Conservation (phyloP, 1,284 basidiomycete genomes). For the Naganishia albida region DNA sequence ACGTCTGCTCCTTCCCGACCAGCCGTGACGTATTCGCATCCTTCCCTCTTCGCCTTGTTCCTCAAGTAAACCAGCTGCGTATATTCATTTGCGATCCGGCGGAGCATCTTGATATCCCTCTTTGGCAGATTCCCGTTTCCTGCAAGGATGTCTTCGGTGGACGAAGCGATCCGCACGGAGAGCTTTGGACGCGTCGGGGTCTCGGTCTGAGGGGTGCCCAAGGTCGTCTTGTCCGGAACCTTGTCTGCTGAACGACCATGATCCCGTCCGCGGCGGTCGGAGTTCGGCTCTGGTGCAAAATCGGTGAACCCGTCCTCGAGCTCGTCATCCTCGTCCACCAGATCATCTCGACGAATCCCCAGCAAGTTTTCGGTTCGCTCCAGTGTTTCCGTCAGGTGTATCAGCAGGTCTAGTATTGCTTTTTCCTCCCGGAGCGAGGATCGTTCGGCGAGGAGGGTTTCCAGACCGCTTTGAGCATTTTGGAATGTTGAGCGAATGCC, state of each 20-base stretch:
- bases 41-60: conserved; percentile 72
- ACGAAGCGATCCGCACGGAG: conserved; percentile 23
- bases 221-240: neutral
- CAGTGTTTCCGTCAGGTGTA: conserved; percentile 58
- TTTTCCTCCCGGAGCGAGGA: conserved; percentile 78
- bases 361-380: conserved; percentile 78
- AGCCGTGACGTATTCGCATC: conserved; percentile 69
- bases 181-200: conserved; percentile 18
- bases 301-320: neutral
- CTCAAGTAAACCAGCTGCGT: conserved; percentile 88
- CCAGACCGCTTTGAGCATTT: conserved; percentile 67
- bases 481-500: conserved; percentile 47
- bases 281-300: neutral
- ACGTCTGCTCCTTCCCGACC: conserved; percentile 57
- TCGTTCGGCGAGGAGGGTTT: conserved; percentile 72
- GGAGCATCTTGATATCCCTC: conserved; percentile 66
- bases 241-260: conserved; percentile 12
- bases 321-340: conserved; percentile 14
- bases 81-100: conserved; percentile 84
- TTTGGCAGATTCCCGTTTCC: conserved; percentile 8
- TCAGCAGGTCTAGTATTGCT: conserved; percentile 54
- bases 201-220: neutral
- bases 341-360: conserved; percentile 56
- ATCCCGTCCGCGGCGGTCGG: neutral
- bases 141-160: conserved; percentile 6